Evolutionary conservation across 768 basidiomycete genomes (phyloP).

Genomic region (Termitomyces titanicus): DNA sequence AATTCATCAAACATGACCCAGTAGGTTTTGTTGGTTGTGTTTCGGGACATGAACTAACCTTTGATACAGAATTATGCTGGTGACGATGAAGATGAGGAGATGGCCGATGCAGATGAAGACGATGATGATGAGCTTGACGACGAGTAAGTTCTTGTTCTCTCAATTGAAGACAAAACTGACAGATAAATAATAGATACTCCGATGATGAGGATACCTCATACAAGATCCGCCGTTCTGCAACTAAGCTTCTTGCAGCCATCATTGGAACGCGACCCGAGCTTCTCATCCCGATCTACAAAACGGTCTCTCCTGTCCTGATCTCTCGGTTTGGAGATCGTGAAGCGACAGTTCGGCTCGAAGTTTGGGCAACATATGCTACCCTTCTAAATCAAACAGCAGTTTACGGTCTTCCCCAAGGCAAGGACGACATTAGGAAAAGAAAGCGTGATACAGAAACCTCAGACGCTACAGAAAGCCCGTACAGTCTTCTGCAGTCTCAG

Average conservation of each 20-base stretch:
- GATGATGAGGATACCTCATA: conserved; percentile 99
- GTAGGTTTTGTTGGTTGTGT: conserved; percentile 33
- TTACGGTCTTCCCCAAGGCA: conserved; percentile 59
- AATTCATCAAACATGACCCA: conserved; percentile 91
- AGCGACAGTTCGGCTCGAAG: conserved; percentile 88
- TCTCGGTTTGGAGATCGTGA: conserved; percentile 93
- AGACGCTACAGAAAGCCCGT: conserved; percentile 75
- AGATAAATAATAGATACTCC: conserved; percentile 60
- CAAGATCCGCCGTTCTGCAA: conserved; percentile 92
- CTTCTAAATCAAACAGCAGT: conserved; percentile 83
- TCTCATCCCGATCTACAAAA: conserved; percentile 72
- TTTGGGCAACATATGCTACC: conserved; percentile 82
- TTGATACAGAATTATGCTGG: conserved; percentile 47
- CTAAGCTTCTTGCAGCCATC: conserved; percentile 82
- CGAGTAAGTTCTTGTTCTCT: conserved; percentile 46
- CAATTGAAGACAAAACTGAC: conserved; percentile 6
- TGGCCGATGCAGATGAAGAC: conserved; percentile 75
- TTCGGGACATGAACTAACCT: not conserved
- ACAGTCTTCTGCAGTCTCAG: conserved; percentile 67
- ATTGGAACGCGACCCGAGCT: conserved; percentile 91
- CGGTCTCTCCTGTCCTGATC: conserved; percentile 85
- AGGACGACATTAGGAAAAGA: conserved; percentile 59
- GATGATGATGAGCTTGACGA: conserved; percentile 81
- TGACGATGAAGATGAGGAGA: conserved; percentile 49
- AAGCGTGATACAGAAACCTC: conserved; percentile 75